A percentile compares a stretch with the other conserved stretches of the same genome.
Evolutionary conservation across 2,329 filamentous ascomycete genomes (phyloP).

Genomic region (Fusarium dimerum): DNA sequence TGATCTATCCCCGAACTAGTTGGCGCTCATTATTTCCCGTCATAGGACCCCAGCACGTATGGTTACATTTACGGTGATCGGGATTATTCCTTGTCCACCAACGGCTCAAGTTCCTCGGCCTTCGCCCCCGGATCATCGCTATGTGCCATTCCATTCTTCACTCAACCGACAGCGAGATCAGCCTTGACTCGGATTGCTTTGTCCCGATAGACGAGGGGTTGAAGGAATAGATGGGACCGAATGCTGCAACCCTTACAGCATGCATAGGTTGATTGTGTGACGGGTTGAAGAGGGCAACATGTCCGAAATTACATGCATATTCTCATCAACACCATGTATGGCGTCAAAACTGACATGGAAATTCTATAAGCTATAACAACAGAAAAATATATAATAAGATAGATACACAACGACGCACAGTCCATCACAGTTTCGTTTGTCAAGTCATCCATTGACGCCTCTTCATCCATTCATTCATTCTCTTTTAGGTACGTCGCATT

Average conservation of each 20-base stretch:
- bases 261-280: not conserved
- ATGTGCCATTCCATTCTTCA: not conserved
- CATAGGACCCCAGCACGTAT: not conserved
- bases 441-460: not conserved
- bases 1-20: not conserved
- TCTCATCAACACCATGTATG: conserved; percentile 17
- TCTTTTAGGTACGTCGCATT: conserved; percentile 13
- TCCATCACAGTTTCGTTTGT: not conserved
- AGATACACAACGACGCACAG: conserved; percentile 8
- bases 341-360: conserved; percentile 9
- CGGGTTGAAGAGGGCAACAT: conserved; percentile 13
- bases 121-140: not conserved
- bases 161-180: not conserved
- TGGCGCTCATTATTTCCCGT: not conserved
- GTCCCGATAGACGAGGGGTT: not conserved
- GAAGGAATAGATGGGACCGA: not conserved
- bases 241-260: not conserved
- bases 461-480: not conserved
- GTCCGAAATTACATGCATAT: conserved; percentile 20
- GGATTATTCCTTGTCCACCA: not conserved
- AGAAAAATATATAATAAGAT: not conserved
- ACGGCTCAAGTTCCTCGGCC: not conserved
- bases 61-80: not conserved
- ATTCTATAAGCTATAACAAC: not conserved
- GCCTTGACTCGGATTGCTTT: not conserved